Evolutionary conservation across 495 filamentous ascomycete species (phyloP).

Genomic region (Aspergillus sclerotioniger): DNA sequence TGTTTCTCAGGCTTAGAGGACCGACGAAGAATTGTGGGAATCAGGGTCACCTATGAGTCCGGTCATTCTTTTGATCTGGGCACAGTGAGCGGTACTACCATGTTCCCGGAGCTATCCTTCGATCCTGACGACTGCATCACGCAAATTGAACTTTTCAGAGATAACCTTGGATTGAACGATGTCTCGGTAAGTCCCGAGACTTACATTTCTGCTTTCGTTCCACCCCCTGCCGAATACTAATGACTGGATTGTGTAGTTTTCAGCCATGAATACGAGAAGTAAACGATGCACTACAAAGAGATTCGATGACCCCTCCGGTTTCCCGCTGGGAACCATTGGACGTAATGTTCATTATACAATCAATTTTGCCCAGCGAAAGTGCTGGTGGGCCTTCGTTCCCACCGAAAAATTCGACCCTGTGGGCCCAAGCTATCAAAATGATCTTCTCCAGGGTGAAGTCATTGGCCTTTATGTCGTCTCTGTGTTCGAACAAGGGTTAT

Average conservation of each 20-base stretch:
- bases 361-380: background rate
- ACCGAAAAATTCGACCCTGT: background rate
- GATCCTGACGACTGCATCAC: background rate
- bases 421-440: background rate
- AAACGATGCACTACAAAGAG: background rate
- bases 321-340: background rate
- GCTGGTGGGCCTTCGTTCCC: too few relatives aligned
- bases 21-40: too few relatives aligned
- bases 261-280: background rate
- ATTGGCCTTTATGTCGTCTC: conserved; percentile 2
- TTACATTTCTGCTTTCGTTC: background rate
- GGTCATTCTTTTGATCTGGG: background rate
- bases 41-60: conserved; percentile 4
- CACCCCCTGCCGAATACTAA: background rate
- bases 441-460: background rate
- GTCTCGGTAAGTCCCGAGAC: background rate
- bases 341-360: background rate
- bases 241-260: background rate
- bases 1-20: too few relatives aligned
- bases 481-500: background rate
- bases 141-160: background rate
- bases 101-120: background rate
- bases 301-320: background rate
- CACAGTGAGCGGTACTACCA: background rate
- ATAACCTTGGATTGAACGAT: background rate